Percentiles rank a stretch among this genome's conserved stretches.
Evolutionary conservation across 208 protist genomes (phyloP).

Genomic region (Endotrypanum monterogeii): DNA sequence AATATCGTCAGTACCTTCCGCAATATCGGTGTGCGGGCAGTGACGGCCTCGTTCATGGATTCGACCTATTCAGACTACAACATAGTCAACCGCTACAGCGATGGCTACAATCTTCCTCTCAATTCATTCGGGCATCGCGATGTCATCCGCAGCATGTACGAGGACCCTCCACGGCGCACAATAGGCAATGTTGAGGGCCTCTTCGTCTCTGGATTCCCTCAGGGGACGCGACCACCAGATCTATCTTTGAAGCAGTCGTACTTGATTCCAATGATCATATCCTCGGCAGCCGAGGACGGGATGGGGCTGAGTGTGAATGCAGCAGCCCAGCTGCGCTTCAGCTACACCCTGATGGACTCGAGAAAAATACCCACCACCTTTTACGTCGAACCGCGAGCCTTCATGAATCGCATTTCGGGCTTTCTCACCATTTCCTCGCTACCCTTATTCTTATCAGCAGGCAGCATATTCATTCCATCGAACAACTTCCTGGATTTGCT

Average conservation of each 20-base stretch:
- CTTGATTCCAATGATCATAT: slow-evolving; percentile 42
- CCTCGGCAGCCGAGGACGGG: slow-evolving; percentile 25
- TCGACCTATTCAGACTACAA: slow-evolving; percentile 61
- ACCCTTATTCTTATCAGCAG: slow-evolving; percentile 27
- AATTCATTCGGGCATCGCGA: slow-evolving; percentile 42
- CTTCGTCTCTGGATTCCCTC: slow-evolving; percentile 27
- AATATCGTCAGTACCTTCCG: slow-evolving; percentile 36
- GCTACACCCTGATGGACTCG: slow-evolving; percentile 35
- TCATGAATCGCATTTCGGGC: slow-evolving; percentile 86
- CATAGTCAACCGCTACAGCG: slow-evolving; percentile 41
- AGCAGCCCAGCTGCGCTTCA: slow-evolving; percentile 41
- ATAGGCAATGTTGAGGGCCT: neutral
- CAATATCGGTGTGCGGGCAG: slow-evolving; percentile 37
- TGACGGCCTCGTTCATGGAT: slow-evolving; percentile 59
- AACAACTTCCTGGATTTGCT: slow-evolving; percentile 52
- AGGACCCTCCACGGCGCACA: slow-evolving; percentile 11
- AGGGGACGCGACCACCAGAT: slow-evolving; percentile 2
- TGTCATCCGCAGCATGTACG: slow-evolving; percentile 74
- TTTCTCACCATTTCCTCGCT: slow-evolving; percentile 83
- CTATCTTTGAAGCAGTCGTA: slow-evolving; percentile 26
- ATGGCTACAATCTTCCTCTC: slow-evolving; percentile 34
- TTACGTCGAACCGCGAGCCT: slow-evolving; percentile 54
- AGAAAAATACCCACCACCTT: slow-evolving; percentile 35
- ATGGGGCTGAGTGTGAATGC: slow-evolving; percentile 39
- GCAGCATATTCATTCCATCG: slow-evolving; percentile 74